Evolutionary conservation across 768 basidiomycete genomes (phyloP), one percentile per base, ranked within the genome.

Genomic region (Lenzites betulinus): DNA sequence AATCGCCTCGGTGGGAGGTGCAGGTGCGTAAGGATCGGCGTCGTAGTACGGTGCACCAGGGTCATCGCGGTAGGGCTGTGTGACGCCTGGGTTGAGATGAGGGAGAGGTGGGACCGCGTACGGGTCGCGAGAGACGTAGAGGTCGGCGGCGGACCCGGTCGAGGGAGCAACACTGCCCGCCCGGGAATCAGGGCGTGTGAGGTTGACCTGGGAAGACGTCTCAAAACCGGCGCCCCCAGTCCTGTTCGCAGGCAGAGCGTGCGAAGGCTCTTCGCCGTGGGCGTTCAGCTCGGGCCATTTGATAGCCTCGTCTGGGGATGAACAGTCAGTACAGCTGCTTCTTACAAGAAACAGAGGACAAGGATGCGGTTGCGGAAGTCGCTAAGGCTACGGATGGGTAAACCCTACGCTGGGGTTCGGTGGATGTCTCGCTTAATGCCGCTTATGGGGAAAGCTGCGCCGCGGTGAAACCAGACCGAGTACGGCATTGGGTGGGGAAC

Each of bases 251-350:
- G 90, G 90, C 9, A 92, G 78, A 16, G 90, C 73, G 35, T 67
- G 64, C 56, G 11, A 66, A 59, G 30, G 25, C 53, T 67, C 69
- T 33, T 77, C 80, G 62, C 68, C 67, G 64, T 91, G 90, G 12
- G 83, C 74, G 71, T 92, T 91, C 38, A 93, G 81, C 67, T 94
- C 92, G 3, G 92, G 92, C 92, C 92, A 94, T 74, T 93, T 93
- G 75, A 94, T 94, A 20, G 89, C 89, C 74, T 92, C 90, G 66
- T 81, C 90, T 92, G 69, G 12, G 47, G 39, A 49, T 56, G 57
- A 49, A 26, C 8, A 47, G 60, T 51, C 35, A 49, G 46, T 48
- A 28, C 25, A 26, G 7, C 25, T 39, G 23, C 12, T 47, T 33
- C 30, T 11, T 11, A 33, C 44, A 35, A 22, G 33, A 2, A 23